Base-by-base conservation (phyloP, 1,284 basidiomycete species). In the Chalciporus sp. region DNA sequence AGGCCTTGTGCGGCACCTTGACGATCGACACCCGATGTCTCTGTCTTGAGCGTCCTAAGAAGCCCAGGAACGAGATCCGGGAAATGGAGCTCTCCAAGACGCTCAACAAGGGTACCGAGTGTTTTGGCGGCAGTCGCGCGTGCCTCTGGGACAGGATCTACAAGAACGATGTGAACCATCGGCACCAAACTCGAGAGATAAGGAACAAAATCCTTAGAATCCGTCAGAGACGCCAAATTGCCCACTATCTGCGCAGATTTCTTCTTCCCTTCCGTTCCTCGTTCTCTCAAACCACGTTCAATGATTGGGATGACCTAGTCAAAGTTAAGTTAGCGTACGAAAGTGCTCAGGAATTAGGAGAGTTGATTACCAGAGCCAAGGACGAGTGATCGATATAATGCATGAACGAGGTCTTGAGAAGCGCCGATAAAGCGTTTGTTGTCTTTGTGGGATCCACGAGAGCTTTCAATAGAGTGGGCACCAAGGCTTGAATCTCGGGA, bases 311-410 rank as follows among this genome's bases (percentile, higher is more conserved):
- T 86, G 52, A 99, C 88, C 92, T 94, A 51, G 5, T 19, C 44
- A 20, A 19, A 50, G 5, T 19, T 43, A 20, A 19, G 33, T 42
- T 26, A 55, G 47, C 62, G 14, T 7, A 17, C 46, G 68, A 54
- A 2, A 59, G 20, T 37, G 45, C 37, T 39, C 47, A 23, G 14
- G 47, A 3, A 17, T 12, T 50, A 49, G 23, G 48, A 47, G 33
- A 42, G 31, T 43, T 26, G 73, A 84, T 64, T 57, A 94, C 93
- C 63, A 99, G 76, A 17, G 97, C 97, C n/a, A 99, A 78, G 3
- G 97, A 99, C 0, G 97, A 97, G 47, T 95, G 92, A 65, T 99
- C 97, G 62, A 99, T 96, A 68, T 98, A 98, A 70, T 99, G 97
- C 74, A 95, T 92, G 74, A 99, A 99, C 7, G 94, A 94, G 9